A percentile compares a stretch with the other conserved stretches of the same genome.
Conservation (phyloP, 192 early-diverging fungal genomes). For the Dispira simplex region DNA sequence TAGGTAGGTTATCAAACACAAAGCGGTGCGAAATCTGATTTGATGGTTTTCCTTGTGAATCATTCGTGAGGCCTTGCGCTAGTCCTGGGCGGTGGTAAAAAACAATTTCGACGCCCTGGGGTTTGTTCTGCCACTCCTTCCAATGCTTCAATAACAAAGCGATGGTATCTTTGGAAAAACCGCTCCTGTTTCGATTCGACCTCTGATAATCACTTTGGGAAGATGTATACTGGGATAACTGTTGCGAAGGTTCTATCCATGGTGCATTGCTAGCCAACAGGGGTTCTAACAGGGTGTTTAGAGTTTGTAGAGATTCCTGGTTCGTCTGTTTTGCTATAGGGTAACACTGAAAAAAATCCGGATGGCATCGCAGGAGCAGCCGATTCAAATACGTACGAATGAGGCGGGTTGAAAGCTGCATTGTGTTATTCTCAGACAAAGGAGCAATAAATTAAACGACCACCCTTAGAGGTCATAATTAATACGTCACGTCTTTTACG, state of each 20-base stretch:
- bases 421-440: no score
- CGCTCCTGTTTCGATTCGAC: not conserved
- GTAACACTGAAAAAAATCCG: conserved; percentile 2
- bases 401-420: not conserved
- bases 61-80: no score
- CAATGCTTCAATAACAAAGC: not conserved
- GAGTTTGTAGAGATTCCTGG: conserved; percentile 2
- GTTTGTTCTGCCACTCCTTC: not conserved
- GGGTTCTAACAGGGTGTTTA: not conserved
- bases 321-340: not conserved
- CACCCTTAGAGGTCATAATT: no score
- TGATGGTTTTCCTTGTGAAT: no score
- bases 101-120: not conserved
- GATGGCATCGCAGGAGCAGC: conserved; percentile 2
- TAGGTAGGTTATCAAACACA: no score
- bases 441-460: no score
- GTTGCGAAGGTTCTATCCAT: not conserved
- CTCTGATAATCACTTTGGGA: not conserved
- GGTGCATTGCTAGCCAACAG: not conserved
- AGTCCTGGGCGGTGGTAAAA: no score
- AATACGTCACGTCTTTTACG: no score
- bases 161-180: not conserved
- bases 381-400: not conserved
- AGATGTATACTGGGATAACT: not conserved
- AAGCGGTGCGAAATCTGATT: no score